A percentile compares a stretch with the other conserved stretches of the same genome.
phyloP scores from a whole-genome alignment of 2,329 filamentous ascomycete genomes.

The Calonectria hawksworthii region DNA sequence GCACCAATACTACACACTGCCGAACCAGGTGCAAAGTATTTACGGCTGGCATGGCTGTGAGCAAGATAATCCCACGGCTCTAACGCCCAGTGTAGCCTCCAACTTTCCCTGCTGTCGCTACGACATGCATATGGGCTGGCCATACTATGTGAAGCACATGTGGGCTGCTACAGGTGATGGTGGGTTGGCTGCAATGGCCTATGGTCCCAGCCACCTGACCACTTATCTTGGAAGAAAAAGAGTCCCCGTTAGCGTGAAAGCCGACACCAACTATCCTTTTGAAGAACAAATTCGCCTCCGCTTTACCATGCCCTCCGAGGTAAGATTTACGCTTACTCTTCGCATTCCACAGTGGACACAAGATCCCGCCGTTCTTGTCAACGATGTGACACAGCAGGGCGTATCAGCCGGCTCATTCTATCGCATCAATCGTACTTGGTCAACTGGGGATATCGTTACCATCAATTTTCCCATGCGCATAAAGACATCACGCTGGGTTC shows the following conservation, averaged over 20 bases:
- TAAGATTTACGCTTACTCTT: background rate
- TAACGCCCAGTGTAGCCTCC: background rate
- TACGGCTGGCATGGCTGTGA: background rate
- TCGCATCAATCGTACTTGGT: background rate
- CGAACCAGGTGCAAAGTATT: slow-evolving; percentile 1
- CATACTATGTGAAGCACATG: slow-evolving; percentile 11
- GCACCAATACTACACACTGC: slow-evolving; percentile 3
- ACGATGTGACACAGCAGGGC: background rate
- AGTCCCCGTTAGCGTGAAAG: background rate
- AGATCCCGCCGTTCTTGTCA: background rate
- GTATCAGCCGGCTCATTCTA: background rate
- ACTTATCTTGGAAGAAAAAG: background rate
- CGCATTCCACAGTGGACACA: background rate
- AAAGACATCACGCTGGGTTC: background rate
- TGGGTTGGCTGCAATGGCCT: background rate
- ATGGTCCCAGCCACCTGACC: background rate
- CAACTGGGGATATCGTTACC: background rate
- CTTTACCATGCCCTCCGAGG: background rate
- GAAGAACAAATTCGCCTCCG: background rate
- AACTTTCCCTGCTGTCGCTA: slow-evolving; percentile 2
- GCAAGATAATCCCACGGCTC: background rate
- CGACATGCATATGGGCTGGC: slow-evolving; percentile 10
- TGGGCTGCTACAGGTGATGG: background rate
- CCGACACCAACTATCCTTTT: background rate
- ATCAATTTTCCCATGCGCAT: background rate